Percentiles rank a stretch among this genome's conserved stretches.
Conservation (phyloP, 129 eudicot species). For the Silybum marianum region DNA sequence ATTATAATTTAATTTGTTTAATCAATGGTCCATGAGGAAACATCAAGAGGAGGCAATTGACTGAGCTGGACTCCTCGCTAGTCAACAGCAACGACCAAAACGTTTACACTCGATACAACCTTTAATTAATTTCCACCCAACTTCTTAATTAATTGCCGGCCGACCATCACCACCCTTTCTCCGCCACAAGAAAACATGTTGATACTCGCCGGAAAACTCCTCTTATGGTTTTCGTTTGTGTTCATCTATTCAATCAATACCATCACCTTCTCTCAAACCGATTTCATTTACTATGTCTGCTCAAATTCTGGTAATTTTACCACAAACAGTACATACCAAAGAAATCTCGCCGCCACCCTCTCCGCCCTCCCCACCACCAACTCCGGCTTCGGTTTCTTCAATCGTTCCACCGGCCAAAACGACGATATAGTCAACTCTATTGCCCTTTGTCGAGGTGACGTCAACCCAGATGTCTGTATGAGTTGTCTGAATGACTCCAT, state of each 20-base stretch:
- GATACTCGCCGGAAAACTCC: not conserved
- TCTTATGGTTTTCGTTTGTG: not conserved
- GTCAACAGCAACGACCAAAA: too few relatives aligned
- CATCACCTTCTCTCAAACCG: not conserved
- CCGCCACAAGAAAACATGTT: not conserved
- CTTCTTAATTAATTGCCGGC: not conserved
- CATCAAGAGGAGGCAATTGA: too few relatives aligned
- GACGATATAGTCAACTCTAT: conserved; percentile 16
- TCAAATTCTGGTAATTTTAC: too few relatives aligned
- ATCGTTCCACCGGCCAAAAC: conserved; percentile 10
- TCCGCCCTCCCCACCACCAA: conserved; percentile 13
- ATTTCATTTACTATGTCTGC: too few relatives aligned
- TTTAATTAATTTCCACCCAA: not conserved
- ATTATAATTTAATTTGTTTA: too few relatives aligned
- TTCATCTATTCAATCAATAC: not conserved
- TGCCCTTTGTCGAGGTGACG: conserved; percentile 38
- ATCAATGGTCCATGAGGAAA: too few relatives aligned
- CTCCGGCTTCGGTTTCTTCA: conserved; percentile 17
- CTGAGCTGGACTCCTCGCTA: too few relatives aligned
- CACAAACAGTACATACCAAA: not conserved
- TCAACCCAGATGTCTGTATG: conserved; percentile 1
- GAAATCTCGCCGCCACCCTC: conserved; percentile 8
- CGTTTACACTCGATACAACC: too few relatives aligned
- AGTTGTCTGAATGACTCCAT: conserved; percentile 25
- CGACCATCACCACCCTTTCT: not conserved